Evolutionary conservation across 2,329 filamentous ascomycete species (phyloP).

Genomic region (Paecilomyces dactylethromorphus): DNA sequence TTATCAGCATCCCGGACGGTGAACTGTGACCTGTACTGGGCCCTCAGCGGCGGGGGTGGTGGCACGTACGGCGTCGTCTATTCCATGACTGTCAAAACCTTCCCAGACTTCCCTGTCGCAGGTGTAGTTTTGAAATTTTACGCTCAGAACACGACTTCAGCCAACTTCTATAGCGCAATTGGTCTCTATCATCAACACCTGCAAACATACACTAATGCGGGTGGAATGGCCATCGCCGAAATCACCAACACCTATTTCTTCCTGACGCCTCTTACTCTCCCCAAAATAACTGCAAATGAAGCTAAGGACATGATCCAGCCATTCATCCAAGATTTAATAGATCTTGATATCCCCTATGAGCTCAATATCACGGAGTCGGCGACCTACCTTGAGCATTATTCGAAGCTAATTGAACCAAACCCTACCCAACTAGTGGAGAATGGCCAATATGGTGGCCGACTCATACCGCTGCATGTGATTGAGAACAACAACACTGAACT

Average conservation of each 20-base stretch:
- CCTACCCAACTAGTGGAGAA: slow-evolving; percentile 3
- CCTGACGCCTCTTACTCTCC: slow-evolving; percentile 43
- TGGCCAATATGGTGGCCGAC: slow-evolving; percentile 23
- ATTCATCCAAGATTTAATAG: slow-evolving; percentile 36
- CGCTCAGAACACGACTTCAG: slow-evolving; percentile 24
- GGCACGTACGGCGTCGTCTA: slow-evolving; percentile 54
- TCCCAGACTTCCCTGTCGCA: slow-evolving; percentile 38
- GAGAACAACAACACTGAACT: slow-evolving; percentile 12
- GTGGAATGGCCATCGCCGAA: slow-evolving; percentile 45
- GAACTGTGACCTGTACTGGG: slow-evolving; percentile 59
- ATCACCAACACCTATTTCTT: slow-evolving; percentile 46
- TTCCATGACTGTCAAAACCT: slow-evolving; percentile 49
- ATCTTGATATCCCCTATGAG: slow-evolving; percentile 26
- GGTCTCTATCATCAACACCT: slow-evolving; percentile 42
- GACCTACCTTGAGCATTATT: slow-evolving; percentile 24
- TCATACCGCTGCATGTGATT: slow-evolving; percentile 29
- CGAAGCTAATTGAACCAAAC: not conserved
- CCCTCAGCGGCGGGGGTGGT: slow-evolving; percentile 53
- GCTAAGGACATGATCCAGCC: slow-evolving; percentile 41
- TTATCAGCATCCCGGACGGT: slow-evolving; percentile 41
- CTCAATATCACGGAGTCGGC: slow-evolving; percentile 20
- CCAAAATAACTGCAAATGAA: slow-evolving; percentile 38
- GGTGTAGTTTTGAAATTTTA: slow-evolving; percentile 42
- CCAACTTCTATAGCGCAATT: slow-evolving; percentile 46
- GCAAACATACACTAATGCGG: slow-evolving; percentile 45